Conservation (phyloP, 169 alveolate genomes). For the Eimeria necatrix region DNA sequence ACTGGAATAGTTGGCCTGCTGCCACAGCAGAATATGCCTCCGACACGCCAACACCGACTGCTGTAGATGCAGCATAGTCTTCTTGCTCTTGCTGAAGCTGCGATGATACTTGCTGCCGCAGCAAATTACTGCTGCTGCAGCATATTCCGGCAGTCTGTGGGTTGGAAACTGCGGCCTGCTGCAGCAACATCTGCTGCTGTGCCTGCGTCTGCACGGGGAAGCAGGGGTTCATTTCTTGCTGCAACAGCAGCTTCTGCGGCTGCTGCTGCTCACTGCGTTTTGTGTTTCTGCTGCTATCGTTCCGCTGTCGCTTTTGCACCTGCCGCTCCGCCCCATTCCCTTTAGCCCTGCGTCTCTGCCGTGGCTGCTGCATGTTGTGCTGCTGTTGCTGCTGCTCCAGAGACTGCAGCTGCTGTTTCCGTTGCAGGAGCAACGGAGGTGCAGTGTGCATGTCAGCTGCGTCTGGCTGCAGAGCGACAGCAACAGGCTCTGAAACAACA, state of each 20-base stretch:
- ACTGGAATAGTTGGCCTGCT: neutral
- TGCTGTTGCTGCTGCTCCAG: conserved; percentile 7
- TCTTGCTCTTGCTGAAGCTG: neutral
- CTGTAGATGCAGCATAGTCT: neutral
- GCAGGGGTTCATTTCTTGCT: neutral
- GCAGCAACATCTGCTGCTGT: conserved; percentile 20
- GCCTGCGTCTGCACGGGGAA: conserved; percentile 22
- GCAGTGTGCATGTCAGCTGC: neutral
- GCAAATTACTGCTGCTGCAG: neutral
- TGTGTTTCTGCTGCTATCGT: neutral
- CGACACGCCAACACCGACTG: neutral
- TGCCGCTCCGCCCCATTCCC: conserved; percentile 9
- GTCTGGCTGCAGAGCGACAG: neutral
- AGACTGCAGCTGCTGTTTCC: neutral
- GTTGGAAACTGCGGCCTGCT: neutral
- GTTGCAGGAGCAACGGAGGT: neutral
- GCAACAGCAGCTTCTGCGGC: conserved; percentile 32
- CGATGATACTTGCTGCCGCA: neutral
- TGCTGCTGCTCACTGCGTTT: conserved; percentile 12
- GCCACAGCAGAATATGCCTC: conserved; percentile 19
- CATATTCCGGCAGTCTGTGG: neutral
- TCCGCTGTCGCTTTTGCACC: neutral
- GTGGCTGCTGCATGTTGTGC: neutral
- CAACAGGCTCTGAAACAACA: neutral
- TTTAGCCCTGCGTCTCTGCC: conserved; percentile 28